Evolutionary conservation across 371 early-diverging fungal species (phyloP), one percentile per base, ranked within the genome.

Genomic region (Mortierella sp.): DNA sequence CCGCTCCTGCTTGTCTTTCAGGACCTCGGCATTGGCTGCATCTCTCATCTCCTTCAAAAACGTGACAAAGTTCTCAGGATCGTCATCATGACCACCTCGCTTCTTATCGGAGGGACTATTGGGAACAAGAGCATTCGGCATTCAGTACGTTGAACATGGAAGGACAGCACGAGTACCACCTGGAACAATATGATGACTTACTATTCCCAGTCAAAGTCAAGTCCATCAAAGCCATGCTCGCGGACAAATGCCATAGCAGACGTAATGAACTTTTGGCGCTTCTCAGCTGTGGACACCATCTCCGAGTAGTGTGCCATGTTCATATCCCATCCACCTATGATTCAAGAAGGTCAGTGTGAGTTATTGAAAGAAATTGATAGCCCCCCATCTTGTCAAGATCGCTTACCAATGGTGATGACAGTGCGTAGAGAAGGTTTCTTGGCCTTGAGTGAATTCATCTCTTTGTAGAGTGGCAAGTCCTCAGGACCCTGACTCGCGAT

Each of bases 191-290:
- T 39, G 3, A 3, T 2, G 24, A 58, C 73, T 45, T 73, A 73
- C 74, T 73, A 73, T 21, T 73, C 74, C 74, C 74, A 73, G 47
- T 73, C 74, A 53, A 73, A 73, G 37, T 73, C 74, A 2, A 73
- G 21, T 39, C 74, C 74, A 46, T 73, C 74, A 47, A 73, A 60
- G 13, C 46, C 57, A 21, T 63, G 51, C 49, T 67, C 45, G 27
- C 67, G 67, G 3, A 67, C 57, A 34, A 49, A 74, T 14, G 63
- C 39, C 9, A 74, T 54, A 29, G 63, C 63, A 2, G 74, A 74
- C 10, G 55, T 55, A 27, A 74, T 67, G 48, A 74, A 74, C 54
- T 74, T 74, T 51, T 67, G 60, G 25, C 74, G 74, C 16, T 67
- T 67, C 14, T 54, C 74, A 3, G 56, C 19, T 22, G 74, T 52